Percentiles rank a stretch among this genome's conserved stretches.
These are phyloP conservation scores for Arthrinium phaeospermum DNA, from an alignment of 2,329 filamentous ascomycete genomes.

Conservation along the genomic window DNA sequence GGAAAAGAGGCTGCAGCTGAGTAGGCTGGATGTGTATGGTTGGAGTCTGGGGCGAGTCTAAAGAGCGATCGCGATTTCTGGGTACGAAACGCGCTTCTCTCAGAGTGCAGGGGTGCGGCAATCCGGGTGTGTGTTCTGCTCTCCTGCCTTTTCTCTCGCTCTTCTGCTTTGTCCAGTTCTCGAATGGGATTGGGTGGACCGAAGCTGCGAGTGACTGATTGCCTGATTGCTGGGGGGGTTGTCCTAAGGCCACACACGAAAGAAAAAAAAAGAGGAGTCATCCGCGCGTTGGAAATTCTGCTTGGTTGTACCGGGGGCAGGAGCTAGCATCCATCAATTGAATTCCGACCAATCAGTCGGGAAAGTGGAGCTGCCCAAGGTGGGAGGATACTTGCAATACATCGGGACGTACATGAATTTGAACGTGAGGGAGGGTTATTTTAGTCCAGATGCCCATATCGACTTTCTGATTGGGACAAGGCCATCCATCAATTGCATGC, in stretches of 20 bases:
- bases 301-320: neutral
- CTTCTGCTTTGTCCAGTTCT: constrained; percentile 6
- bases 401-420: neutral
- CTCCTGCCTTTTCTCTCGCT: neutral
- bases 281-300: constrained; percentile 1
- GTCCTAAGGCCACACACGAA: neutral
- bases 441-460: neutral
- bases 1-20: constrained; percentile 14
- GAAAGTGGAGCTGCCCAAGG: neutral
- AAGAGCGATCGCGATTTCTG: constrained; percentile 18
- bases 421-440: neutral
- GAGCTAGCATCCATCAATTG: neutral
- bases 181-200: constrained; percentile 8
- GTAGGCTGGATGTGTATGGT: constrained; percentile 16
- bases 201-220: constrained; percentile 6
- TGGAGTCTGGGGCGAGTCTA: constrained; percentile 17
- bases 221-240: neutral
- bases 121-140: neutral
- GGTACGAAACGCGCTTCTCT: constrained; percentile 12
- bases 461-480: neutral
- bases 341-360: constrained; percentile 3
- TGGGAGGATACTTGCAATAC: neutral
- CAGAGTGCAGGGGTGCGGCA: neutral
- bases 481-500: neutral
- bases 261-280: constrained; percentile 10